phyloP scores from a whole-genome alignment of 225 moss, liverwort and hornwort genomes.

The Marchantia paleacea region DNA sequence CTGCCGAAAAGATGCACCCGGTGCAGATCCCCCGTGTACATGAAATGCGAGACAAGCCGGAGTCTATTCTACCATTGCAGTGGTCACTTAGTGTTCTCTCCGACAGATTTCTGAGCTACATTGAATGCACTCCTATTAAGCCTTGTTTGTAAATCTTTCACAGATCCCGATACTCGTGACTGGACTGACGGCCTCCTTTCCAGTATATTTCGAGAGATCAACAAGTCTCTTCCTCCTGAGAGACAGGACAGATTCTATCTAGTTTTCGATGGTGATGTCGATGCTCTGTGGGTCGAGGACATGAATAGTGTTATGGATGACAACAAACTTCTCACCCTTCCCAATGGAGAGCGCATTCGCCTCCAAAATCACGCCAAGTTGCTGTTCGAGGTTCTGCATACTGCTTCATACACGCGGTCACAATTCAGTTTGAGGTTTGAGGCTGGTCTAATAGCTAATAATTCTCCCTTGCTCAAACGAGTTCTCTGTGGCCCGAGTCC shows the following conservation, averaged over 20 bases:
- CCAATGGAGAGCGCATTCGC: slow-evolving; percentile 78
- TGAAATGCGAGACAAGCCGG: not conserved
- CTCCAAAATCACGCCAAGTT: slow-evolving; percentile 85
- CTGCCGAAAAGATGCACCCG: not conserved
- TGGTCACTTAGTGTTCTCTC: not conserved
- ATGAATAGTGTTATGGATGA: slow-evolving; percentile 97
- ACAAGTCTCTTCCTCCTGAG: slow-evolving; percentile 50
- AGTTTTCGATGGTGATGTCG: slow-evolving; percentile 79
- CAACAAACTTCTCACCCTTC: slow-evolving; percentile 80
- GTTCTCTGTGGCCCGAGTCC: not conserved
- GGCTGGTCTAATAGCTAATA: not conserved
- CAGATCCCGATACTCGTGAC: slow-evolving; percentile 83
- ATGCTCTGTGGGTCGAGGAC: slow-evolving; percentile 83
- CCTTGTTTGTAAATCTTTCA: not conserved
- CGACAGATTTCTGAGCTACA: not conserved
- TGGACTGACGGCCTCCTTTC: slow-evolving; percentile 87
- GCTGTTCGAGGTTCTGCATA: slow-evolving; percentile 60
- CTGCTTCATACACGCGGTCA: not conserved
- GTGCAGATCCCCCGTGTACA: not conserved
- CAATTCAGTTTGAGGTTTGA: not conserved
- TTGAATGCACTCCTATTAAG: not conserved
- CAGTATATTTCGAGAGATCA: slow-evolving; percentile 73
- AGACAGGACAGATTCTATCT: slow-evolving; percentile 67
- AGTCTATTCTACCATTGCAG: not conserved
- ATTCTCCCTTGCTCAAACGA: not conserved